Evolutionary conservation across 2,329 filamentous ascomycete species (phyloP), one percentile per base, ranked within the genome.

Genomic region (Dactylellina parvicollis): DNA sequence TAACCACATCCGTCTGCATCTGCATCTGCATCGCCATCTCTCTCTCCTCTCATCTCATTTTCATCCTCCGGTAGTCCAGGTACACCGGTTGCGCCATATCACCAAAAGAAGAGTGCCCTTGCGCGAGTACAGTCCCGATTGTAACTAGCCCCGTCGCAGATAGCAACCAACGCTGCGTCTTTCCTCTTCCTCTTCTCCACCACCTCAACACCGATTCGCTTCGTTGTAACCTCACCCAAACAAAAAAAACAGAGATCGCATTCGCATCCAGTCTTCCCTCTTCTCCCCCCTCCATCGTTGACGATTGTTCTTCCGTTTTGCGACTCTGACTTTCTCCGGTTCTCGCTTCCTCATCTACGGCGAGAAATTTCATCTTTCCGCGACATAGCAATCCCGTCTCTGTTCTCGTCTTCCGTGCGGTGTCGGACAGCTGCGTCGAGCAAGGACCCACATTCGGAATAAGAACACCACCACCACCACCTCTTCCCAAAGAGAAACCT

Each of bases 181-280:
- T 18, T 9, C 3, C 8, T 47, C 44, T 9, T 4, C 8, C 8
- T 5, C 9, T 9, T 14, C 22, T 18, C 8, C 30, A 7, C 14
- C 16, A n/a, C 18, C 10, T 40, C 24, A 40, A 26, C 52, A 56
- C 52, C 52, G 32, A 56, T 56, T 56, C 32, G 52, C 52, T 56
- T 56, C 52, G 52, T 56, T 56, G 52, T 56, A 40, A 56, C 32
- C 7, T 20, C 38, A 10, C 38, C 38, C n/a, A 34, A 42, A 12
- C 52, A 44, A 20, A 36, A 14, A n/a, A 24, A 26, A 10, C 32
- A 5, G 20, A 40, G 14, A 26, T 26, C 42, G 26, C 28, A 20
- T 28, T 20, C 44, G 4, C 24, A 54, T 32, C 62, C 44, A 67
- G 50, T 42, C 40, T 67, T 67, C 42, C 42, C 26, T 32, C 50